Evolutionary conservation across 805 yeast genomes (phyloP).

Genomic region (Lipomyces chichibuensis): DNA sequence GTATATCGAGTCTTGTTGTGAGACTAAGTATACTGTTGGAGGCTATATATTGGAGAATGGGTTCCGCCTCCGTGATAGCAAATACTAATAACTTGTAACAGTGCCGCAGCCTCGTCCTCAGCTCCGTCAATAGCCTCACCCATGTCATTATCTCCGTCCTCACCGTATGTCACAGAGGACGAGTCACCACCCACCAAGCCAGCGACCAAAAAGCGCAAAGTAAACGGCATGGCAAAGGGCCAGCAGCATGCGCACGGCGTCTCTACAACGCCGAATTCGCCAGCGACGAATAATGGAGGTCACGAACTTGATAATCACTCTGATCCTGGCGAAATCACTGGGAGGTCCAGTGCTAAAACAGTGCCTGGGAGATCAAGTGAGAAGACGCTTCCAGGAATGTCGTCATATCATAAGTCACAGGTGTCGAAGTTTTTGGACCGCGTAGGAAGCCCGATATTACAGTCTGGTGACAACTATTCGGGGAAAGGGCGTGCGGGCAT

Average conservation of each 20-base stretch:
- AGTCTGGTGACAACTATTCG: background rate
- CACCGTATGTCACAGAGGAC: conserved; percentile 35
- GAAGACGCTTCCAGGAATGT: conserved; percentile 22
- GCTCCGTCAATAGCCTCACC: conserved; percentile 26
- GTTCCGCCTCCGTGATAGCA: background rate
- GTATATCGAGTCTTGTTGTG: conserved; percentile 1
- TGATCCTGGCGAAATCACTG: conserved; percentile 10
- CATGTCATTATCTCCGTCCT: conserved; percentile 33
- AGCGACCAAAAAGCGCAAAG: conserved; percentile 20
- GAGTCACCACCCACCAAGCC: conserved; percentile 25
- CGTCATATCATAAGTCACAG: conserved; percentile 23
- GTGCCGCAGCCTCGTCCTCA: conserved; percentile 19
- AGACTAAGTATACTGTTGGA: background rate
- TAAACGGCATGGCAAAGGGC: conserved; percentile 10
- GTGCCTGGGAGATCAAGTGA: conserved; percentile 15
- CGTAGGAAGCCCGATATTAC: conserved; percentile 22
- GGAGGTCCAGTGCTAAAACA: background rate
- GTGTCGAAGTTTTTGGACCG: conserved; percentile 29
- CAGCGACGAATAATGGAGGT: conserved; percentile 1
- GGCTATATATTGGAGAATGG: background rate
- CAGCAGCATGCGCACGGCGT: conserved; percentile 11
- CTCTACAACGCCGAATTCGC: conserved; percentile 13
- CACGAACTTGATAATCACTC: conserved; percentile 11
- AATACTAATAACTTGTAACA: conserved; percentile 4
- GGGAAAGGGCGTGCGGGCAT: background rate